Evolutionary conservation across 345 rosid genomes (phyloP), one percentile per base, ranked within the genome.

Genomic region (Aethionema arabicum): DNA sequence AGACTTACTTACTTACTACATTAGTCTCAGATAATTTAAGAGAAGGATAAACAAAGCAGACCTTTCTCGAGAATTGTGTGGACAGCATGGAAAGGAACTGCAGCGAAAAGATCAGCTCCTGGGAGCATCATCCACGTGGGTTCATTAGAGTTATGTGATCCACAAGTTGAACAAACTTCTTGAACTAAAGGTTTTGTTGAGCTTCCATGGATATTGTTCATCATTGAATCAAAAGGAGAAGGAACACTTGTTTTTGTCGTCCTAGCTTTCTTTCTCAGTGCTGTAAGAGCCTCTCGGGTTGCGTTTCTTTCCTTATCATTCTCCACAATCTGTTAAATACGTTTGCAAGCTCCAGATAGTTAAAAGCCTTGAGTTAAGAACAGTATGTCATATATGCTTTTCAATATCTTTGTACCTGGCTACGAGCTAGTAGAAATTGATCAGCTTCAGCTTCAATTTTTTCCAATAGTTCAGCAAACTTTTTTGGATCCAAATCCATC

Each of bases 111-210:
- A 70, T 90, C 97, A 51, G 87, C 66, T 56, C 95, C 92, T 0
- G 86, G 89, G 32, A 86, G 79, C 82, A 83, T 74, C 91, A 88
- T 86, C 97, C 96, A 90, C 0, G 85, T 88, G 27, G 42, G 74
- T 76, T 90, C 95, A 60, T 66, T 75, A 0, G 86, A 50, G 61
- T 86, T 82, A 55, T 90, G 91, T 33, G 73, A 76, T 41, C 95
- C 98, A 56, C 96, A 95, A 1, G 90, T 83, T 32, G 81, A 52
- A 59, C 96, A 90, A 32, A 89, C 82, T 81, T 88, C 93, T 65
- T 76, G 82, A 69, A 90, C 89, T 81, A 85, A 57, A 16, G 89
- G 74, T 75, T 75, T 73, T 3, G 76, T 74, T 54, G 79, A 77
- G 45, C 76, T 55, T 37, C 66, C 72, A 47, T 74, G 75, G 4